Conservation (phyloP, 148 eudicot genomes). For the Arbutus unedo region DNA sequence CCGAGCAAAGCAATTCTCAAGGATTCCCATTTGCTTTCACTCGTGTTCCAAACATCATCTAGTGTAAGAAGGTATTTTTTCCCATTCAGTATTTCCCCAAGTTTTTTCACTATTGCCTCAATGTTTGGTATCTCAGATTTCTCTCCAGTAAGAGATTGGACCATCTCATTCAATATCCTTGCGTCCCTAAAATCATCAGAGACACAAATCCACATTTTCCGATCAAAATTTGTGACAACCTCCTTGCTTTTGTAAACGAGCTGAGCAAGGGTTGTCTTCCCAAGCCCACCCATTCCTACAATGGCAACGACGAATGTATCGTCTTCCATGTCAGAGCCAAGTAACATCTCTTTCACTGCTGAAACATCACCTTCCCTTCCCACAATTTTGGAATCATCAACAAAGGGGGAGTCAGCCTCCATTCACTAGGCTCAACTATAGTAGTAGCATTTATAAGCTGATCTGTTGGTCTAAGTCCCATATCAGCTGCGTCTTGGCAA, state of each 20-base stretch:
- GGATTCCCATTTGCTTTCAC: background rate
- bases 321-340: background rate
- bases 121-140: no score
- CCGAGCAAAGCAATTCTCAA: background rate
- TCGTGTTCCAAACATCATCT: conserved; percentile 20
- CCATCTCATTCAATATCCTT: background rate
- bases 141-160: background rate
- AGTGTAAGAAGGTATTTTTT: conserved; percentile 18
- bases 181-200: background rate
- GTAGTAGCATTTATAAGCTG: background rate
- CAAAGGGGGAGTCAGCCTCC: background rate
- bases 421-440: background rate
- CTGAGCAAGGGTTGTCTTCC: conserved; percentile 18
- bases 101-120: background rate
- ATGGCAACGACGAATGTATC: background rate
- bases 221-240: no score
- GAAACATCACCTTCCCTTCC: conserved; percentile 12
- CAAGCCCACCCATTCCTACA: background rate
- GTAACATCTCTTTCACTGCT: background rate
- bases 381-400: background rate
- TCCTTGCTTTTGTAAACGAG: background rate
- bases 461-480: background rate
- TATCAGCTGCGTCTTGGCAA: background rate
- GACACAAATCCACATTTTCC: conserved; percentile 12
- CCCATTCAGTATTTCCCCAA: conserved; percentile 4